A percentile compares a stretch with the other conserved stretches of the same genome.
phyloP scores from a whole-genome alignment of 176 grass and related monocot species.

The Panicum miliaceum region DNA sequence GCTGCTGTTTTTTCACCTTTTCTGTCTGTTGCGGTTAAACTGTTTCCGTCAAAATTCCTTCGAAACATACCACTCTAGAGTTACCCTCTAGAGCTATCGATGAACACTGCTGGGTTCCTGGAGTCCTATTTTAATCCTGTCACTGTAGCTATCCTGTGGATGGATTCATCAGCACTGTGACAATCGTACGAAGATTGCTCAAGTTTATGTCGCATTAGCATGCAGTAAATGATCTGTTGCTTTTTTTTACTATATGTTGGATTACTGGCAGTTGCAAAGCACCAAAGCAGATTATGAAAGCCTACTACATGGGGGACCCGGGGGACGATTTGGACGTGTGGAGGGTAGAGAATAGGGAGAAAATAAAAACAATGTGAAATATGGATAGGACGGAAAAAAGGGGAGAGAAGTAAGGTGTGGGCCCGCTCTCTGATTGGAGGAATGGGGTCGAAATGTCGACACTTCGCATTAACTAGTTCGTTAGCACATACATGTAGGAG shows the following conservation, averaged over 20 bases:
- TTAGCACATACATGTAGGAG: not conserved
- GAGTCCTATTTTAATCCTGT: not conserved
- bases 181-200: not conserved
- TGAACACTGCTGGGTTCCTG: not conserved
- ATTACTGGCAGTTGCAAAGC: constrained; percentile 30
- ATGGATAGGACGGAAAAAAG: constrained; percentile 23
- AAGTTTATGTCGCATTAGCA: not conserved
- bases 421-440: constrained; percentile 1
- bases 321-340: constrained; percentile 41
- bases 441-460: constrained; percentile 42
- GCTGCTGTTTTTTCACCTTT: not conserved
- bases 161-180: not conserved
- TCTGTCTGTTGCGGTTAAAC: not conserved
- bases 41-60: not conserved
- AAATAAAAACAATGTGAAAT: constrained; percentile 5
- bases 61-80: not conserved
- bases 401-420: not conserved
- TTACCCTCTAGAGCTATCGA: not conserved
- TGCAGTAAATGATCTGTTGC: not conserved
- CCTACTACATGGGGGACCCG: not conserved
- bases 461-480: constrained; percentile 49
- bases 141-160: not conserved
- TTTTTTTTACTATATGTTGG: not conserved
- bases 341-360: not conserved
- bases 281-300: constrained; percentile 17